Conservation (phyloP, 805 yeast genomes). For the Lipomyces orientalis region DNA sequence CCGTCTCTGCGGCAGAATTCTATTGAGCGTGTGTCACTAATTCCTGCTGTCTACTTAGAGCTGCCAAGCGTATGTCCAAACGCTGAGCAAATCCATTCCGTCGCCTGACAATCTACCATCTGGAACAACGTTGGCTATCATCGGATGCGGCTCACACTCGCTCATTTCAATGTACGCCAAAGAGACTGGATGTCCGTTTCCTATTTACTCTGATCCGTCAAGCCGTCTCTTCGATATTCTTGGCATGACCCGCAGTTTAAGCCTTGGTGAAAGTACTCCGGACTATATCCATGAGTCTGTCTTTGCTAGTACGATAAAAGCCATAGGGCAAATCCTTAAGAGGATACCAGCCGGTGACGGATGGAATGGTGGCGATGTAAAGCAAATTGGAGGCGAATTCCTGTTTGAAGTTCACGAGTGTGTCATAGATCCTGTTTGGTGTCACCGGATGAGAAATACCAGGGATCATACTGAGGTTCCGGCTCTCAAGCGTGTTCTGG, state of each 20-base stretch:
- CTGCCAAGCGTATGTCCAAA: no score
- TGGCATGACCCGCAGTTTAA: background rate
- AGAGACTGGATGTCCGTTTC: constrained; percentile 6
- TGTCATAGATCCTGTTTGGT: constrained; percentile 5
- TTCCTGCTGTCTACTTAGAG: no score
- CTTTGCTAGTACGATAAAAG: constrained; percentile 2
- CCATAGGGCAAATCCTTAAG: constrained; percentile 1
- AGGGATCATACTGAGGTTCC: constrained; percentile 7
- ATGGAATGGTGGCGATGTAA: constrained; percentile 1
- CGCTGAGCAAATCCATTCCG: no score
- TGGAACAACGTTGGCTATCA: background rate
- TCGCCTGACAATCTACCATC: background rate
- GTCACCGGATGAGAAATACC: constrained; percentile 10
- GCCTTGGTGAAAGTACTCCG: constrained; percentile 6
- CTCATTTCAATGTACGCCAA: constrained; percentile 7
- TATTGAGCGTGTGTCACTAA: background rate
- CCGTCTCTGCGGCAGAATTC: background rate
- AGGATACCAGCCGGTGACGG: constrained; percentile 6
- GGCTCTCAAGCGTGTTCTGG: background rate
- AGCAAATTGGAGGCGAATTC: constrained; percentile 10
- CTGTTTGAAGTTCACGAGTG: constrained; percentile 2
- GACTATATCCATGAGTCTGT: constrained; percentile 7
- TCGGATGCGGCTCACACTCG: constrained; percentile 7
- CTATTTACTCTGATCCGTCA: constrained; percentile 9
- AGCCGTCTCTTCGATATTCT: constrained; percentile 3